Base-by-base conservation (phyloP, 2,329 filamentous ascomycete species). In the Epicoccum sorghinum region DNA sequence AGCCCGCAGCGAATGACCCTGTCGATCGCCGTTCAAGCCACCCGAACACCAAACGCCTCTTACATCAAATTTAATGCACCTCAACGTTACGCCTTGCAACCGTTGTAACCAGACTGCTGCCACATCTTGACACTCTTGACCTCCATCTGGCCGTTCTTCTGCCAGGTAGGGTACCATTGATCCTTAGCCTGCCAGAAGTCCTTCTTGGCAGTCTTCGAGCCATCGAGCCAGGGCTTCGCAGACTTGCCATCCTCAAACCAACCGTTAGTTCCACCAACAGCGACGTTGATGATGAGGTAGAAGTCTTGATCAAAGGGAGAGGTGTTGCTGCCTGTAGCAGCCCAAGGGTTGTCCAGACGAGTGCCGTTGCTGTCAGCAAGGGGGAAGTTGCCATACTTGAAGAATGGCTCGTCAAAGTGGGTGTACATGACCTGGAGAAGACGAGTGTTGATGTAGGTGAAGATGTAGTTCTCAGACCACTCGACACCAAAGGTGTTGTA, bases 381-480 rank as follows among this genome's bases (percentile, higher is more conserved):
- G 4, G 88, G 86, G 71, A 93, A 93, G 46, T 81, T 76, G 25
- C 89, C 89, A 42, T 87, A 85, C 61, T 85, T 62, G 84, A 86
- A 92, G 67, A 92, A 83, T 8, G 84, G 81, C 64, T 83, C 70
- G 64, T 88, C 79, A 67, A 92, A 92, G 73, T 75, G 89, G 63
- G 84, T 87, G 79, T 92, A 96, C 58, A 91, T 82, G 46, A 93
- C 89, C 72, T 93, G 90, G 25, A 92, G 80, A 18, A 96, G 83
- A 10, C 89, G 87, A 40, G 84, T 88, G 80, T 95, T 89, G 78
- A 96, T 82, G 71, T 92, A 96, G 23, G 89, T 93, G 78, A 93
- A 96, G 55, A 95, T 79, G 73, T 96, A 95, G 74, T 93, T 93
- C 65, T 93, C 84, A 46, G 86, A 91, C 91, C 91, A 96, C 75